Percentiles rank a stretch among this genome's conserved stretches.
These are phyloP conservation scores for Sclerotinia spermophila DNA, from an alignment of 2,329 filamentous ascomycete genomes.

Conservation along the genomic window DNA sequence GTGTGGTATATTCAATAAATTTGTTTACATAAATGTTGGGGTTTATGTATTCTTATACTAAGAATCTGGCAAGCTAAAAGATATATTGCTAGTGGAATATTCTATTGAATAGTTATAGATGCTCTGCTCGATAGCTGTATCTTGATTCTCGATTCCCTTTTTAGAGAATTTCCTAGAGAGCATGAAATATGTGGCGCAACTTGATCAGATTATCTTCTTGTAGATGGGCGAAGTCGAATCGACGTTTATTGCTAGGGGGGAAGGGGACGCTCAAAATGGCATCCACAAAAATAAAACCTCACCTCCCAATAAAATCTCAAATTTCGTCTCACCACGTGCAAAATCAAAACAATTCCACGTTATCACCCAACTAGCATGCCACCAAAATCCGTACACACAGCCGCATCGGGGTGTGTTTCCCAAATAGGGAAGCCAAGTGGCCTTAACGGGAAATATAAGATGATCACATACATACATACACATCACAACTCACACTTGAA, in stretches of 20 bases:
- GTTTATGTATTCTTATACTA: background rate
- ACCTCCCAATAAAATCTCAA: background rate
- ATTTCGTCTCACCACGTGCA: slow-evolving; percentile 10
- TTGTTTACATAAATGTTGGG: background rate
- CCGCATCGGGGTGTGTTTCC: background rate
- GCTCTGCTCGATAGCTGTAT: background rate
- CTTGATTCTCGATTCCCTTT: background rate
- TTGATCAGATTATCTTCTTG: slow-evolving; percentile 2
- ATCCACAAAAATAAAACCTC: background rate
- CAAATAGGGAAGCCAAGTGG: background rate
- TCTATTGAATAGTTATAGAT: background rate
- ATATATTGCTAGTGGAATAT: background rate
- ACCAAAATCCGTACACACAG: background rate
- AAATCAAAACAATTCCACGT: slow-evolving; percentile 1
- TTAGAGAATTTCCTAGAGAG: background rate
- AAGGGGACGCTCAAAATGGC: background rate
- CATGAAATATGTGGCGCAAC: slow-evolving; percentile 4
- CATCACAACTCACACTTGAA: slow-evolving; percentile 2
- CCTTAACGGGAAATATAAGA: background rate
- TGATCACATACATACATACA: slow-evolving; percentile 7
- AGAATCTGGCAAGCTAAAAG: background rate
- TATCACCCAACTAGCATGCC: slow-evolving; percentile 8
- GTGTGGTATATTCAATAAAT: background rate
- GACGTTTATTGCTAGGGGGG: background rate
- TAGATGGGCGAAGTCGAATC: background rate